Evolutionary conservation across 2,329 filamentous ascomycete species (phyloP).

Genomic region (Apiospora saccharicola): DNA sequence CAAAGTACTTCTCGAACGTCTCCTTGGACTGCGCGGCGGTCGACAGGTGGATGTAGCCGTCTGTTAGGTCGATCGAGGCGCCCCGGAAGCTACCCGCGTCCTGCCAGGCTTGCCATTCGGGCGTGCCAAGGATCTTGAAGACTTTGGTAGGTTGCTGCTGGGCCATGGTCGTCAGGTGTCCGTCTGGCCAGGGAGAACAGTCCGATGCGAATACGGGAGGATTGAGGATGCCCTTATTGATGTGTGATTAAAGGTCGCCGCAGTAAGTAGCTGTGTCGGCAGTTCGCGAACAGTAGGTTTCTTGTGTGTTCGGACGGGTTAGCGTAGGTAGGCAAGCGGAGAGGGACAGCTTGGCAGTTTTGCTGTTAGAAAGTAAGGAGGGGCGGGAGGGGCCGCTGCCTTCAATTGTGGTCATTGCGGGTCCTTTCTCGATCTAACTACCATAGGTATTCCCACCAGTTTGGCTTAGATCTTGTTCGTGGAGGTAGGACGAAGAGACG

Average conservation of each 20-base stretch:
- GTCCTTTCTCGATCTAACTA: neutral
- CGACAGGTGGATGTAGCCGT: conserved; percentile 24
- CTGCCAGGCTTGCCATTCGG: conserved; percentile 4
- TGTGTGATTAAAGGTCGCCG: too few species aligned
- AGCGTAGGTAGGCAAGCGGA: neutral
- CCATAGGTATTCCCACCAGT: neutral
- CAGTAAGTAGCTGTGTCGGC: too few species aligned
- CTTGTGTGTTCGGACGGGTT: too few species aligned
- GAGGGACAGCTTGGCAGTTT: neutral
- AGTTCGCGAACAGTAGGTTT: too few species aligned
- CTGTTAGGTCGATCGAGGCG: conserved; percentile 17
- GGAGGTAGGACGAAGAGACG: too few species aligned
- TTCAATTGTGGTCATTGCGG: neutral
- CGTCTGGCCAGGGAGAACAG: neutral
- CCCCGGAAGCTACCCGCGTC: neutral
- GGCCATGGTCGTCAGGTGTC: neutral
- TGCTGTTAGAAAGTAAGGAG: neutral
- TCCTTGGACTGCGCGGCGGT: conserved; percentile 12
- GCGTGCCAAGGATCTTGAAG: conserved; percentile 16
- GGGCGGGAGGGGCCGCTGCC: conserved; percentile 1
- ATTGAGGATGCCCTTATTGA: too few species aligned
- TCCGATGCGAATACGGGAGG: too few species aligned
- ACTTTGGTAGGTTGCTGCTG: neutral
- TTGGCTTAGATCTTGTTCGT: too few species aligned
- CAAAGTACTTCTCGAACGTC: conserved; percentile 23